Evolutionary conservation across 2,329 filamentous ascomycete species (phyloP), one percentile per base, ranked within the genome.

Genomic region (Microascus cirrosus): DNA sequence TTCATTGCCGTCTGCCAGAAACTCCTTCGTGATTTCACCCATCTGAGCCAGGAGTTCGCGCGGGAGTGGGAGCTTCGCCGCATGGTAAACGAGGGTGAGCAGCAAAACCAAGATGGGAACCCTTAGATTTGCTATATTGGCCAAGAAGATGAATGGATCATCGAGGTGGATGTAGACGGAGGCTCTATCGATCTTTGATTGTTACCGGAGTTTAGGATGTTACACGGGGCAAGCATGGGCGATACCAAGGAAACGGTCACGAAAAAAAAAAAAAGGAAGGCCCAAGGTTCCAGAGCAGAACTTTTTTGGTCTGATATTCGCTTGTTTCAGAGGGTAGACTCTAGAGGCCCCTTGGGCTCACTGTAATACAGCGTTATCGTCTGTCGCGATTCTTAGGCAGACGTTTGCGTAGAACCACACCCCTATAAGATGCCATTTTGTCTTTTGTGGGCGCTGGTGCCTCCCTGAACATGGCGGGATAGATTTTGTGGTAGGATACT

Each of bases 11-110:
- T 87, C 50, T 95, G 89, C 74, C 84, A 88, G 70, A 86, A 91
- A 63, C 79, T 96, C 53, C 88, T 99, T 62, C 81, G 84, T 60
- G 86, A 95, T 63, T 82, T 96, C 58, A 86, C 86, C 58, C 85
- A 85, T 62, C 77, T 99, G 60, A 87, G 87, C 62, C 84, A 89
- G 62, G 90, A 95, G 68, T 96, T 97, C 70, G 95, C 89, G 22
- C 91, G 93, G 67, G 93, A 97, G 72, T 94, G 85, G 74, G 90
- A 95, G 72, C 75, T 95, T 65, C 85, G 90, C 66, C 92, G 91
- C 73, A 93, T 95, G 80, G 89, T 86, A 60, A 82, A 82, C 52
- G 83, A 82, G 24, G 81, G 82, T 56, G 82, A 85, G 61, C 77
- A 81, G 65, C 77, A 81, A 65, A 59, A 59, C 35, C 52, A 58